These are phyloP conservation scores for Pyrenochaeta sp. DNA, from an alignment of 2,329 filamentous ascomycete species.

Conservation along the genomic window DNA sequence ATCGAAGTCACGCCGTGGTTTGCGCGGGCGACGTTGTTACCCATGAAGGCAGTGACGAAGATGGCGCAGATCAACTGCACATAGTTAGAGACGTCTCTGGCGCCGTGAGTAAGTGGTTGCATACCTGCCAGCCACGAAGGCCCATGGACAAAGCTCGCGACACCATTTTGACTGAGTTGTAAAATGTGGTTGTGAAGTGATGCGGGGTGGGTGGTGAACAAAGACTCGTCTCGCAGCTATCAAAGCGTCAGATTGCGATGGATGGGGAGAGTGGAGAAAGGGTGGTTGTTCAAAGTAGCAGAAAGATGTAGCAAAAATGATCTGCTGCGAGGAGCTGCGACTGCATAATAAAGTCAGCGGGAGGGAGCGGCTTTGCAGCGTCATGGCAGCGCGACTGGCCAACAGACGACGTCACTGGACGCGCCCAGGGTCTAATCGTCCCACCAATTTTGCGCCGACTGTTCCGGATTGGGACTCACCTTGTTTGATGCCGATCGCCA, in stretches of 20 bases:
- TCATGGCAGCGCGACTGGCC: constrained; percentile 20
- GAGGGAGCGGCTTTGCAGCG: constrained; percentile 27
- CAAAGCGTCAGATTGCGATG: constrained; percentile 20
- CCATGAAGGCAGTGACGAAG: constrained; percentile 68
- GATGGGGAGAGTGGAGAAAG: neutral
- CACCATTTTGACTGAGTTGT: constrained; percentile 46
- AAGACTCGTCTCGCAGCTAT: constrained; percentile 8
- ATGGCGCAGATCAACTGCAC: constrained; percentile 66
- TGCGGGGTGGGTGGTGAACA: constrained; percentile 4
- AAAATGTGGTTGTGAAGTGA: constrained; percentile 9
- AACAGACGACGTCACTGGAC: constrained; percentile 25
- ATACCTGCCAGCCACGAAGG: constrained; percentile 53
- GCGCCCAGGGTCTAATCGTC: neutral
- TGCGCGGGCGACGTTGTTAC: constrained; percentile 67
- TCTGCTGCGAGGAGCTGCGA: constrained; percentile 5
- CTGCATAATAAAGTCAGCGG: constrained; percentile 27
- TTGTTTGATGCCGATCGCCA: constrained; percentile 14
- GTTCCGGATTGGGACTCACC: constrained; percentile 20
- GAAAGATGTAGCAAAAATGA: constrained; percentile 4
- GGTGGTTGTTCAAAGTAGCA: neutral
- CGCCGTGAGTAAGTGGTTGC: neutral
- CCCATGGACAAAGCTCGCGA: constrained; percentile 51
- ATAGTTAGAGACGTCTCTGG: neutral
- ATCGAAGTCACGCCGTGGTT: constrained; percentile 64
- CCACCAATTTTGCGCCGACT: constrained; percentile 11